Evolutionary conservation across 2,329 filamentous ascomycete genomes (phyloP).

Genomic region (Rachicladosporium sp.): DNA sequence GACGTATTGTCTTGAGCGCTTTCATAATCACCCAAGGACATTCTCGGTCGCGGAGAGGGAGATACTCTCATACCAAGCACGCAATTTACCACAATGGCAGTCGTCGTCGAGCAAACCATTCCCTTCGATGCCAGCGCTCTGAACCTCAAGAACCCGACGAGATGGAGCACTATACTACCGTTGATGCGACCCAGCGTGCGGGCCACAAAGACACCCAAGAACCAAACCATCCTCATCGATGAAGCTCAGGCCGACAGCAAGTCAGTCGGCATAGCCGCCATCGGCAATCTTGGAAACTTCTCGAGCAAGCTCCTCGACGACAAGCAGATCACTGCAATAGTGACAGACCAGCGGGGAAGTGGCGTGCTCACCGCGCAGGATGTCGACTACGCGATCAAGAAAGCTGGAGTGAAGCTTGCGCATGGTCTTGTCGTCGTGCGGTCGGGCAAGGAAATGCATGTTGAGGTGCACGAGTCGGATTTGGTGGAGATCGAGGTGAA

Average conservation of each 20-base stretch:
- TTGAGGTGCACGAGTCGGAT: constrained; percentile 13
- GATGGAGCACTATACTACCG: constrained; percentile 23
- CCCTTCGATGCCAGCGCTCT: constrained; percentile 18
- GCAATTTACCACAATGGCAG: constrained; percentile 15
- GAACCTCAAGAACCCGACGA: constrained; percentile 18
- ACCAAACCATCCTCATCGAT: constrained; percentile 22
- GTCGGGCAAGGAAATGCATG: constrained; percentile 14
- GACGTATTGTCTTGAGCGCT: too few species aligned
- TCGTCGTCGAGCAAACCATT: constrained; percentile 25
- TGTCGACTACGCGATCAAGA: constrained; percentile 15
- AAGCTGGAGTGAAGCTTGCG: constrained; percentile 10
- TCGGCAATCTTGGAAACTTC: constrained; percentile 20
- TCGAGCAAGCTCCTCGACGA: constrained; percentile 24
- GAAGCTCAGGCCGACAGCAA: constrained; percentile 14
- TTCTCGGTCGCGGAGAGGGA: too few species aligned
- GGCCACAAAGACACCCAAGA: constrained; percentile 15
- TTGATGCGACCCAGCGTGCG: constrained; percentile 23
- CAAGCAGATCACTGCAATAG: constrained; percentile 21
- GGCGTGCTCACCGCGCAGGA: constrained; percentile 18
- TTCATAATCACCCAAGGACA: too few species aligned
- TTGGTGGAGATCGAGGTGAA: constrained; percentile 17
- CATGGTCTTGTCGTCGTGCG: constrained; percentile 21
- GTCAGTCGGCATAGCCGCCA: constrained; percentile 18
- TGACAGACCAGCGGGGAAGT: constrained; percentile 14
- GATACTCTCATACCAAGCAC: too few species aligned